Evolutionary conservation across 2,329 filamentous ascomycete species (phyloP), one percentile per base, ranked within the genome.

Genomic region (Alternaria atra): DNA sequence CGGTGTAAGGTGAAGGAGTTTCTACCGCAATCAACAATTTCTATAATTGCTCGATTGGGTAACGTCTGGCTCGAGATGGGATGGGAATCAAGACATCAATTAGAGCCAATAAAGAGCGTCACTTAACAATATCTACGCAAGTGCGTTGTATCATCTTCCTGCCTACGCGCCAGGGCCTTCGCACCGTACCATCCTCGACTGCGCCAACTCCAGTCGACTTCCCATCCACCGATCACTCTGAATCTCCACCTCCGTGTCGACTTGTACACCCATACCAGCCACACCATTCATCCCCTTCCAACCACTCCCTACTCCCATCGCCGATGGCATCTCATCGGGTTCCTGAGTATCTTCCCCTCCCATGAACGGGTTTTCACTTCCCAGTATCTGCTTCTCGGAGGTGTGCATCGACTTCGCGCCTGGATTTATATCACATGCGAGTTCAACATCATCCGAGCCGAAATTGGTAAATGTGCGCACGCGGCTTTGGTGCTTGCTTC

Each of bases 191-290:
- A 62, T 15, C 52, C 55, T 17, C 37, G 42, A 43, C 34, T 61
- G 52, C 6, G 37, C 47, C 4, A 34, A 54, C 35, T 61, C 58
- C 10, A 58, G 4, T 15, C 52, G 27, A 23, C 35, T 54, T 5
- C 56, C 60, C 35, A 65, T 64, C 67, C 67, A 73, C 20, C 40
- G 61, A 8, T 55, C 66, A 40, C 69, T 66, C n/a, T 69, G 59
- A 17, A 75, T 72, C 60, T 73, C 69, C n/a, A 75, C 70, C 40
- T 65, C 70, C 1, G 67, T 73, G 46, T 75, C 64, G 12, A 76
- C 63, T 25, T 74, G 67, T 27, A 74, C 71, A 39, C 63, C 67
- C 55, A 72, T 55, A 7, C 30, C 9, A 20, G 30, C 5, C 15
- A 65, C 48, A 3, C 55, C 52, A 27, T 17, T 12, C 32, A 58